phyloP scores from a whole-genome alignment of 1,139 yeast species.

The Barnettozyma hawaiiensis region DNA sequence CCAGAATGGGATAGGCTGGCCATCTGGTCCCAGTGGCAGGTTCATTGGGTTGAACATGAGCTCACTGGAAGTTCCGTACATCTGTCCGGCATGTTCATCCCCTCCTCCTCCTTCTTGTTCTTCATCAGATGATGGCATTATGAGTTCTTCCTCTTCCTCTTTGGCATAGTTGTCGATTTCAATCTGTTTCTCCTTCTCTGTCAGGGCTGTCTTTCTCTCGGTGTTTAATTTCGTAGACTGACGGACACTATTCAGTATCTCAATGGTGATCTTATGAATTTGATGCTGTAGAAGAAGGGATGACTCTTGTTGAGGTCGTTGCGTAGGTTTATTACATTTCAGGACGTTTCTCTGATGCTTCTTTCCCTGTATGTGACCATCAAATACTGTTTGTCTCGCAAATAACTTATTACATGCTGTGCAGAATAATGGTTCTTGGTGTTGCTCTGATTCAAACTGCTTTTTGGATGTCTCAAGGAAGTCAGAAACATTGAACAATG shows the following conservation, averaged over 20 bases:
- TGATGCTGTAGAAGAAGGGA: constrained; percentile 24
- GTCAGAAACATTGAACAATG: constrained; percentile 40
- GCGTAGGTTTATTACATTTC: constrained; percentile 18
- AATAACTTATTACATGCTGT: constrained; percentile 59
- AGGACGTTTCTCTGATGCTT: constrained; percentile 31
- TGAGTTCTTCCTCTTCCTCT: constrained; percentile 28
- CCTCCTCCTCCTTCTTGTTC: no score
- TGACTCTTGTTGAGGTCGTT: background rate
- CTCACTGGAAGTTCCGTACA: background rate
- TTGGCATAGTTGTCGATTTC: constrained; percentile 45
- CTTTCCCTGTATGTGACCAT: constrained; percentile 68
- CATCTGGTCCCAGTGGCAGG: constrained; percentile 82
- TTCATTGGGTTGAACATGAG: constrained; percentile 39
- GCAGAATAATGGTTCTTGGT: constrained; percentile 46
- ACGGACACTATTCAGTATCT: constrained; percentile 27
- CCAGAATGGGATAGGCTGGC: constrained; percentile 92
- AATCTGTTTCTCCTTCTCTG: constrained; percentile 64
- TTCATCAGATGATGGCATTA: constrained; percentile 19
- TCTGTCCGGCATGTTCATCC: constrained; percentile 23
- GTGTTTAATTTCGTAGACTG: constrained; percentile 52
- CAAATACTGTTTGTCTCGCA: constrained; percentile 58
- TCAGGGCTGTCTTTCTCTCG: constrained; percentile 63
- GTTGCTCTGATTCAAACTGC: constrained; percentile 29
- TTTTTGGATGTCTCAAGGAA: constrained; percentile 32
- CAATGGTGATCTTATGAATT: constrained; percentile 24